Percentiles rank a stretch among this genome's conserved stretches.
These are phyloP conservation scores for Colletotrichum coccodes DNA, from an alignment of 2,329 filamentous ascomycete genomes.

Conservation along the genomic window DNA sequence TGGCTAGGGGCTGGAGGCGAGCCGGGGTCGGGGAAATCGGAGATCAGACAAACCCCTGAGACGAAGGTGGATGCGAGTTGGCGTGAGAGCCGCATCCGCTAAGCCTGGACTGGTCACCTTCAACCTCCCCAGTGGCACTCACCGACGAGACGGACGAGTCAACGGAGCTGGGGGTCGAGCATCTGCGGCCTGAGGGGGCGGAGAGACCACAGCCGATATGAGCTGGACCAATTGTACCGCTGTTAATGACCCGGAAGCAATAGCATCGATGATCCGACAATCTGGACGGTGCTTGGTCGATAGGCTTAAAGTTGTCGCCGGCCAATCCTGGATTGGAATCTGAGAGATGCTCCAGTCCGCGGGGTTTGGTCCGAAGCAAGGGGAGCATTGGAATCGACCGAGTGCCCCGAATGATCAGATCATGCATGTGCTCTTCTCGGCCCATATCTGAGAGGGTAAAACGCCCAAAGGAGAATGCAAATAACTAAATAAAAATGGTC, in stretches of 20 bases:
- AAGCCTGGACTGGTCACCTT: slow-evolving; percentile 4
- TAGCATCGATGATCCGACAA: slow-evolving; percentile 9
- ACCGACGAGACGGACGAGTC: neutral
- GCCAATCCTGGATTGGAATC: neutral
- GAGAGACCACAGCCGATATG: slow-evolving; percentile 16
- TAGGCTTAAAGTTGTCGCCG: slow-evolving; percentile 1
- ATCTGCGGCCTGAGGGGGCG: slow-evolving; percentile 6
- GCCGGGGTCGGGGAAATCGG: slow-evolving; percentile 11
- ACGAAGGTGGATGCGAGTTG: slow-evolving; percentile 20
- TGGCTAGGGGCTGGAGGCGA: slow-evolving; percentile 6
- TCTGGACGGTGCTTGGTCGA: slow-evolving; percentile 7
- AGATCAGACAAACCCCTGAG: slow-evolving; percentile 34
- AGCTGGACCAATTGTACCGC: slow-evolving; percentile 2
- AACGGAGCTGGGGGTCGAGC: neutral
- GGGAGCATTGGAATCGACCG: neutral
- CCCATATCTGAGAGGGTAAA: neutral
- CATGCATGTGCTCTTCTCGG: neutral
- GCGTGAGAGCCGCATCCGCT: neutral
- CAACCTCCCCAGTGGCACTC: neutral
- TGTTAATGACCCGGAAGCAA: slow-evolving; percentile 1
- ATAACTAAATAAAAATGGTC: neutral
- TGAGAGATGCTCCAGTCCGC: neutral
- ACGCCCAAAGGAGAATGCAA: neutral
- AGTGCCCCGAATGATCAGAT: slow-evolving; percentile 1
- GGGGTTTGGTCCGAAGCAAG: slow-evolving; percentile 7